A percentile compares a stretch with the other conserved stretches of the same genome.
Conservation (phyloP, 495 filamentous ascomycete genomes). For the Hypoxylon rickii region DNA sequence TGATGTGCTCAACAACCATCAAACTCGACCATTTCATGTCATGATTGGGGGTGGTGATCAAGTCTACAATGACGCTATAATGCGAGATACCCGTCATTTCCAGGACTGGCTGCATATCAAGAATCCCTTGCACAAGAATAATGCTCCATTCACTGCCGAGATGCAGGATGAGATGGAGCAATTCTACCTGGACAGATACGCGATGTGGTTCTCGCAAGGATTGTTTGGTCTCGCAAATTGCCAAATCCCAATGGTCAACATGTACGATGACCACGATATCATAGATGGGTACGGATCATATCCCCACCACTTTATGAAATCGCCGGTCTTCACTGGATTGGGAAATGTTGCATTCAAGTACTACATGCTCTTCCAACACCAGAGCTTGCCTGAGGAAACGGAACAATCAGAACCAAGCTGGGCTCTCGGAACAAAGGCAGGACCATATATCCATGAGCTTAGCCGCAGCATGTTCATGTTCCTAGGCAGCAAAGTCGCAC, state of each 20-base stretch:
- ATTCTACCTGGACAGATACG: conserved; percentile 86
- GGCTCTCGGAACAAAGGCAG: conserved; percentile 76
- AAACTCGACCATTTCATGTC: conserved; percentile 91
- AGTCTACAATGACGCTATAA: conserved; percentile 88
- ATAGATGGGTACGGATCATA: conserved; percentile 97
- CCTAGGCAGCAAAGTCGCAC: conserved; percentile 75
- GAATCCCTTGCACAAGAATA: conserved; percentile 77
- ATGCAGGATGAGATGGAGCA: conserved; percentile 84
- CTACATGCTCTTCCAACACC: conserved; percentile 97
- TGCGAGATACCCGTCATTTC: conserved; percentile 74
- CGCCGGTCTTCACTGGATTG: conserved; percentile 86
- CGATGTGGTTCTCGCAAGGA: conserved; percentile 92
- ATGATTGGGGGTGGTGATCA: conserved; percentile 99
- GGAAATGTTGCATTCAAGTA: conserved; percentile 95
- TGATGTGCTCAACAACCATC: conserved; percentile 91
- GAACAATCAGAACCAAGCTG: conserved; percentile 87
- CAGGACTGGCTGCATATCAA: conserved; percentile 81
- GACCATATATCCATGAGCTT: conserved; percentile 86
- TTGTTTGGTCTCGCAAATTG: conserved; percentile 88
- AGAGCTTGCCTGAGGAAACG: conserved; percentile 78
- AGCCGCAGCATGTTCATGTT: conserved; percentile 87
- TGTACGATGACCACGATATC: conserved; percentile 98
- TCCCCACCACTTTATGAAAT: conserved; percentile 86
- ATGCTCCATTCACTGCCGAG: conserved; percentile 68
- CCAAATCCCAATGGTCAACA: conserved; percentile 98